Base-by-base conservation (phyloP, 2,329 filamentous ascomycete genomes). In the Pezicula radicicola region DNA sequence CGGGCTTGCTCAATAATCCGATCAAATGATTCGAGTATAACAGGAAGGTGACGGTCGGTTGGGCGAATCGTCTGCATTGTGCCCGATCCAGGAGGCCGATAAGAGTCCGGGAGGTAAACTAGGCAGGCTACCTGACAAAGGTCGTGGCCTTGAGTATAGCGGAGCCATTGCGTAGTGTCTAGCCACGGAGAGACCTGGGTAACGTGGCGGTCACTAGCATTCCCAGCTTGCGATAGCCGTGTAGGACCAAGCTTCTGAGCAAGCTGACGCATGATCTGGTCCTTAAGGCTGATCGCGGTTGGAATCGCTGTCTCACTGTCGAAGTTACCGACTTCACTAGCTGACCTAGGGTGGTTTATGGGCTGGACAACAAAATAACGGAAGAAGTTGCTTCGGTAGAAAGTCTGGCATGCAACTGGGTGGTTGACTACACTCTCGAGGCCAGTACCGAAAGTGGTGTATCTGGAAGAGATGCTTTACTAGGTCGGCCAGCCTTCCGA, bases 1-100 rank as follows among this genome's bases (percentile, higher is more conserved):
- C 40, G 40, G 10, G 51, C 54, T 16, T 51, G 27, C 48, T 53
- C 44, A 16, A 54, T 49, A 2, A 54, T 18, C 6, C 51, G 44
- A 39, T 55, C 45, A 33, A 55, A 53, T 6, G 47, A 53, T 6
- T 46, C 21, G 9, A 55, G 51, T 16, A 54, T n/a, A 3, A 49
- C 18, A 13, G 28, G 21, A 8, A 55, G 50, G 19, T 35, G n/a
- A 28, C 35, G 5, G n/a, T 55, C 53, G 3, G 12, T 15, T 18
- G 27, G 8, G 36, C 21, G 19, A n/a, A n/a, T 27, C 16, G 8
- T 12, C 36, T 49, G 16, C 9, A 27, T 2, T 39, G 30, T 15
- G 40, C n/a, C 21, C 6, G 35, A 4, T 36, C 9, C 33, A 36
- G 33, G 8, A 9, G 8, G 9, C 15, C 33, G 33, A 36, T 9